Conservation (phyloP, 2,329 filamentous ascomycete species). For the Colletotrichum chlorophyti region DNA sequence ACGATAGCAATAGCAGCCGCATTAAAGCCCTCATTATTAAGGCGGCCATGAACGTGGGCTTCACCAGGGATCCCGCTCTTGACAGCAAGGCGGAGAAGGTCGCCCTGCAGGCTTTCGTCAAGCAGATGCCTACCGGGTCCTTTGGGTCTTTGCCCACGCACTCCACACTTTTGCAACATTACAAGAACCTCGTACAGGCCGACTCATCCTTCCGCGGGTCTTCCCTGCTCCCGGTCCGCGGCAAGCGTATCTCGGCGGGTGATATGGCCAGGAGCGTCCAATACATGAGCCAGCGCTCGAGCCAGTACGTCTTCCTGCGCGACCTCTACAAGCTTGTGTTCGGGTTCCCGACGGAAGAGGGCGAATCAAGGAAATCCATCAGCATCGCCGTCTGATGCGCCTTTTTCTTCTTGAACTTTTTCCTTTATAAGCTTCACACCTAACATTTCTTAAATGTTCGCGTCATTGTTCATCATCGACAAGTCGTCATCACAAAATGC, state of each 20-base stretch:
- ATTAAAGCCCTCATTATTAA: slow-evolving; percentile 83
- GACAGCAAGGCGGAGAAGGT: slow-evolving; percentile 52
- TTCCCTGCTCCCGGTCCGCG: slow-evolving; percentile 60
- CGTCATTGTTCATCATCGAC: not conserved
- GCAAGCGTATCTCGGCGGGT: slow-evolving; percentile 67
- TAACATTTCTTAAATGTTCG: too few relatives aligned
- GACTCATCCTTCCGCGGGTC: slow-evolving; percentile 71
- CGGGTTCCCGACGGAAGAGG: slow-evolving; percentile 82
- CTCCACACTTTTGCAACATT: slow-evolving; percentile 74
- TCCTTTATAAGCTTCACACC: not conserved
- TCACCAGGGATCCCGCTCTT: slow-evolving; percentile 63
- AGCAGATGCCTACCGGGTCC: slow-evolving; percentile 75
- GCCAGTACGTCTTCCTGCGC: slow-evolving; percentile 79
- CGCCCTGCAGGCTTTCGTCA: slow-evolving; percentile 77
- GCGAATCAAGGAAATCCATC: slow-evolving; percentile 69
- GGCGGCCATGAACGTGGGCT: slow-evolving; percentile 86
- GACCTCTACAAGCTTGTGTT: slow-evolving; percentile 88
- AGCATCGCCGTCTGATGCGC: slow-evolving; percentile 62
- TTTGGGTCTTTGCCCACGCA: slow-evolving; percentile 80
- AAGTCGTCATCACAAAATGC: too few relatives aligned
- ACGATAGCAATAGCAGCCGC: slow-evolving; percentile 79
- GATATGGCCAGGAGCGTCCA: slow-evolving; percentile 83
- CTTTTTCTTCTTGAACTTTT: not conserved
- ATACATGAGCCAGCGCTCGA: slow-evolving; percentile 73
- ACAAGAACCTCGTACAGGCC: slow-evolving; percentile 78